Base-by-base conservation (phyloP, 2,329 filamentous ascomycete species). In the Aaosphaeria pasadenensis region DNA sequence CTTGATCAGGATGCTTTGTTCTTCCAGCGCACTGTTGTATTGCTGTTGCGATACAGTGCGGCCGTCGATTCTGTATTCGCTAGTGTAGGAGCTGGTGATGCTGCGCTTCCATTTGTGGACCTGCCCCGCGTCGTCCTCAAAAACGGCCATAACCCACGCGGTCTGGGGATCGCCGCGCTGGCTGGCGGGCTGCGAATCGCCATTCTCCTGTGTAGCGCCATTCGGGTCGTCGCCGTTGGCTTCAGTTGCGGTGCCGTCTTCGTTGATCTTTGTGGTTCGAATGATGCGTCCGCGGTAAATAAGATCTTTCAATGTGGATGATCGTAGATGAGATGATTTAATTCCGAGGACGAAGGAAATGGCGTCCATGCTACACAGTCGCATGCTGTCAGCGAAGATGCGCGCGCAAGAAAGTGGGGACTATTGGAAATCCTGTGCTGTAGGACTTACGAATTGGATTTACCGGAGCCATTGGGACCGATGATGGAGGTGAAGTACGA, bases 401-500 rank as follows among this genome's bases (percentile, higher is more conserved):
- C 9, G 63, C 24, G 56, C 17, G 42, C 48, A 45, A 35, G n/a
- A 5, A 28, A 43, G 17, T 24, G 17, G 17, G 17, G 17, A 24
- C 30, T 6, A 11, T 11, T 5, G 28, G 28, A 7, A 13, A 31
- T 33, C 7, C 7, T 30, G 28, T 17, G 41, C 39, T 41, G 11
- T 36, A 55, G 41, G 55, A 47, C 85, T 69, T 74, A 92, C 89
- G 91, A 96, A 71, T 99, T 99, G 17, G 94, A 99, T 74, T 99
- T 99, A 56, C 94, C 94, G 33, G 94, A 97, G 77, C 94, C 94
- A 91, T 99, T 99, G 69, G 94, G 94, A 5, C 95, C 94, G 66
- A 99, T 97, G 66, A 99, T 96, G 39, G 94, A 99, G 43, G 94
- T 99, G 73, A 99, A 99, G 74, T 96, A 97, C 2, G 91, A 95